Evolutionary conservation across 2,329 filamentous ascomycete genomes (phyloP).

Genomic region (Arachnomyces sp.): DNA sequence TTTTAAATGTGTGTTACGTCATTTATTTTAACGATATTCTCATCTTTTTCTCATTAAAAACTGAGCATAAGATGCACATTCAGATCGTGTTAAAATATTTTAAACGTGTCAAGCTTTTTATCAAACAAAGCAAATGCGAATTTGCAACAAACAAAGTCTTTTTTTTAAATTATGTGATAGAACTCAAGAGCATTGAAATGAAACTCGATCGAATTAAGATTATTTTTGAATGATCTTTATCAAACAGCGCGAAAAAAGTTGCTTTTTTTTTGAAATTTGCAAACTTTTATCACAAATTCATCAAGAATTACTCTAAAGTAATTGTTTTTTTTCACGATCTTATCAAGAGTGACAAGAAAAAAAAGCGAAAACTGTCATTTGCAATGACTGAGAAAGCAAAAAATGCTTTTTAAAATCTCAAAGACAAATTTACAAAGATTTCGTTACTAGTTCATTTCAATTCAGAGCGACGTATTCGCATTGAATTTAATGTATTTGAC

Average conservation of each 20-base stretch:
- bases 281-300: constrained; percentile 28
- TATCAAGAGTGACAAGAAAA: constrained; percentile 5
- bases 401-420: constrained; percentile 9
- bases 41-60: constrained; percentile 2
- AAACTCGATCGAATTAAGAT: constrained; percentile 13
- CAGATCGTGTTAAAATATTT: constrained; percentile 5
- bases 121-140: constrained; percentile 10
- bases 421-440: constrained; percentile 12
- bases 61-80: constrained; percentile 7
- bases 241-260: not conserved
- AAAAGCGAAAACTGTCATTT: not conserved
- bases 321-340: constrained; percentile 11
- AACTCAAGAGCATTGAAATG: constrained; percentile 11
- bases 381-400: constrained; percentile 9
- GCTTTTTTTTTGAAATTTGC: constrained; percentile 12
- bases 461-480: constrained; percentile 4
- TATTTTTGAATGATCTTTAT: constrained; percentile 17
- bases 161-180: constrained; percentile 13
- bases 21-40: constrained; percentile 4
- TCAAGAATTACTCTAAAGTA: constrained; percentile 17
- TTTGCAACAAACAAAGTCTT: constrained; percentile 8
- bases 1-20: constrained; percentile 10
- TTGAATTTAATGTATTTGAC: constrained; percentile 20
- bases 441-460: constrained; percentile 17
- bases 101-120: constrained; percentile 2